Evolutionary conservation across 257 asterid species (phyloP).

Genomic region (Verbena officinalis): DNA sequence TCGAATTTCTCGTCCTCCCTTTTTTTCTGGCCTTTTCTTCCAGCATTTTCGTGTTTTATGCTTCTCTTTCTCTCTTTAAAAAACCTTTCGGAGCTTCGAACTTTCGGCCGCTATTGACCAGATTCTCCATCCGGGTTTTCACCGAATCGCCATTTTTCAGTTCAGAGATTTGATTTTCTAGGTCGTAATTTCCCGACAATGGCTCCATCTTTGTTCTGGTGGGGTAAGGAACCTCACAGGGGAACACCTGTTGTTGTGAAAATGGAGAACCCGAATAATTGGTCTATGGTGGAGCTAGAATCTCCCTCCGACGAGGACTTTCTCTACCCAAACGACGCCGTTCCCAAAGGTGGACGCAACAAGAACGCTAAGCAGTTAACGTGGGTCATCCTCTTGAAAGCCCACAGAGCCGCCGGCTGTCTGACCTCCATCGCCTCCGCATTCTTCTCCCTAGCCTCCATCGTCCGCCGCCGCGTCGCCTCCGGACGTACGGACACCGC

Average conservation of each 20-base stretch:
- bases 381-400: slow-evolving; percentile 89
- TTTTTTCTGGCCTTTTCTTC: not conserved
- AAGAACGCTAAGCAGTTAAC: slow-evolving; percentile 94
- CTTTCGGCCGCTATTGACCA: not conserved
- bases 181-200: slow-evolving; percentile 29
- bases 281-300: slow-evolving; percentile 95
- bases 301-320: slow-evolving; percentile 73
- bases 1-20: not conserved
- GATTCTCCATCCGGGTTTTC: slow-evolving; percentile 14
- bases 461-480: slow-evolving; percentile 78
- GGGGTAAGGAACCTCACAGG: slow-evolving; percentile 72
- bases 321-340: slow-evolving; percentile 51
- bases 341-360: slow-evolving; percentile 65
- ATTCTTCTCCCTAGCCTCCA: slow-evolving; percentile 61
- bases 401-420: slow-evolving; percentile 92
- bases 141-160: not conserved
- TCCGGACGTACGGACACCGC: slow-evolving; percentile 79
- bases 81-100: not conserved
- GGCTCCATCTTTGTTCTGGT: slow-evolving; percentile 81
- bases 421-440: slow-evolving; percentile 82
- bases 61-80: not conserved
- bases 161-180: slow-evolving; percentile 8
- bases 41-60: not conserved
- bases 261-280: slow-evolving; percentile 92
- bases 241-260: slow-evolving; percentile 92